Conservation (phyloP, 2,329 filamentous ascomycete genomes). For the Colletotrichum sidae region DNA sequence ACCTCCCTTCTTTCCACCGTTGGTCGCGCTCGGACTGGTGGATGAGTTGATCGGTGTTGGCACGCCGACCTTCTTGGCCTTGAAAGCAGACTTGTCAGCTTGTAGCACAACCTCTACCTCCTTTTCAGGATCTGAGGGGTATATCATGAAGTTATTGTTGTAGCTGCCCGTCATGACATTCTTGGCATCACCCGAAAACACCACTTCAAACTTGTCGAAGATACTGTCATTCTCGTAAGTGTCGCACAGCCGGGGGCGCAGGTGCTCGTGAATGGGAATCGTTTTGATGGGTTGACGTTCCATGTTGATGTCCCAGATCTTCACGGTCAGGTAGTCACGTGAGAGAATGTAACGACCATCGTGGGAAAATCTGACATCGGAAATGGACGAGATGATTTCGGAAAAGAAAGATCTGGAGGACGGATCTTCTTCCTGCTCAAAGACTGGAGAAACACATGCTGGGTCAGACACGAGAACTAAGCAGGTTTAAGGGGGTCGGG, state of each 20-base stretch:
- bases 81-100: conserved; percentile 98
- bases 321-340: conserved; percentile 97
- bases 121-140: conserved; percentile 94
- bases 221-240: conserved; percentile 99
- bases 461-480: not conserved
- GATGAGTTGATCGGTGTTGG: conserved; percentile 94
- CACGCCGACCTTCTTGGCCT: conserved; percentile 99
- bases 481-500: not conserved
- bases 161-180: conserved; percentile 99
- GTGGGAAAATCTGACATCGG: conserved; percentile 96
- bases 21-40: conserved; percentile 76
- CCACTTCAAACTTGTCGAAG: conserved; percentile 99
- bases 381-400: conserved; percentile 99
- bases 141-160: conserved; percentile 99
- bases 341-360: conserved; percentile 98
- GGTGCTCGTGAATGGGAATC: conserved; percentile 97
- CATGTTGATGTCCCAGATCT: conserved; percentile 99
- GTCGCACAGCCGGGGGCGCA: conserved; percentile 92
- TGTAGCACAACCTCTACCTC: conserved; percentile 98
- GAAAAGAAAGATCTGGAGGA: conserved; percentile 98
- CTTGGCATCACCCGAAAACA: conserved; percentile 97
- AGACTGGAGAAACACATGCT: conserved; percentile 69
- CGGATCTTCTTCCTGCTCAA: conserved; percentile 98
- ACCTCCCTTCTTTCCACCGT: conserved; percentile 85
- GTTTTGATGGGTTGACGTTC: conserved; percentile 97